Base-by-base conservation (phyloP, 805 yeast species). In the Debaryomyces castellii region DNA sequence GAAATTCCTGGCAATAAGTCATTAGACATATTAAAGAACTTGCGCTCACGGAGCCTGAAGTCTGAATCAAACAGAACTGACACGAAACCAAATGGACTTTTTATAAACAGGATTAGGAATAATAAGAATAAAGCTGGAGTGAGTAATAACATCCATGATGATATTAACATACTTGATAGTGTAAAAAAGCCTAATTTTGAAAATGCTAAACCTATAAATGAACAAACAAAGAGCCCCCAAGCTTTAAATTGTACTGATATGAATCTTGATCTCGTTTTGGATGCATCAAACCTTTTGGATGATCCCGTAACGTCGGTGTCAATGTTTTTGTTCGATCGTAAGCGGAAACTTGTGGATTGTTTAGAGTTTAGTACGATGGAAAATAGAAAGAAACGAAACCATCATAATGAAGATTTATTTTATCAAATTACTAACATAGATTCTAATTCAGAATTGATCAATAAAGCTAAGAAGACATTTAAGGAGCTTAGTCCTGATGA, bases 401-500 rank as follows among this genome's bases (percentile, higher is more conserved):
- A 54, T 49, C 49, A 51, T 20, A 51, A 51, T 39, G 28, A 39
- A 10, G 52, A 53, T 8, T 43, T 68, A 8, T 64, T 62, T 44
- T 52, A 56, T 44, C 66, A 71, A 34, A 56, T 70, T 70, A 72
- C 77, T 72, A 71, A 72, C 77, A 48, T 58, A 35, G 66, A 63
- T 46, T 53, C 62, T 43, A 51, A 61, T 60, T 45, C 52, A 66
- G 73, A 62, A 47, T 58, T 55, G 44, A 47, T 60, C 6, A 62
- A 60, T 51, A 74, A 70, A 62, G 76, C 78, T 2, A 70, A 74
- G 40, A 57, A 72, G 38, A 85, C 81, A 52, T 89, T 89, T 53
- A 61, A 65, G 10, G 71, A 74, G 50, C 90, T 90, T 12, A 86
- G 96, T 53, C 97, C 97, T 4, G 97, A 91, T 66, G 96, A 89